Conservation (phyloP, 1,139 yeast species). For the Suhomyces wounanorum region DNA sequence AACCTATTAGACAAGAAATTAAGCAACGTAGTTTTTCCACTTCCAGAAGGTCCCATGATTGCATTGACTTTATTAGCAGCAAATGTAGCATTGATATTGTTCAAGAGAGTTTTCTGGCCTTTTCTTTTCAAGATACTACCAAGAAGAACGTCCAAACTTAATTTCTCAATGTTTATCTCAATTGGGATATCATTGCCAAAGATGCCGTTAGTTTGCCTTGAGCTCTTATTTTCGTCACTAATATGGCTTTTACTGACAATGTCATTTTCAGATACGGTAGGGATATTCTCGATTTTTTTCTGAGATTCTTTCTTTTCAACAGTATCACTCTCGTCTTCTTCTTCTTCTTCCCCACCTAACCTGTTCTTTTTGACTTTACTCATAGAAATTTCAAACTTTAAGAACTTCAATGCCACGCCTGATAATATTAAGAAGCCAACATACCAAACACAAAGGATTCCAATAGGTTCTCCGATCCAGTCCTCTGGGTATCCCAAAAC, state of each 20-base stretch:
- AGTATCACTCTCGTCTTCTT: slow-evolving; percentile 10
- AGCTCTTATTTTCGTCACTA: neutral
- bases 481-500: slow-evolving; percentile 61
- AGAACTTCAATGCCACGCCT: slow-evolving; percentile 43
- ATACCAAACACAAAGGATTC: slow-evolving; percentile 61
- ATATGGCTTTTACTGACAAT: neutral
- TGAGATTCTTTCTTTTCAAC: neutral
- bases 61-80: slow-evolving; percentile 23
- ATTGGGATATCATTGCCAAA: neutral
- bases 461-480: slow-evolving; percentile 71
- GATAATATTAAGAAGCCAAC: slow-evolving; percentile 56
- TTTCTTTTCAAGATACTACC: slow-evolving; percentile 3
- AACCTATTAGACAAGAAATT: slow-evolving; percentile 23
- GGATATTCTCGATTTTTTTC: neutral
- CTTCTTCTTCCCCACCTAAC: slow-evolving; percentile 33
- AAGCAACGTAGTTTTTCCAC: slow-evolving; percentile 29
- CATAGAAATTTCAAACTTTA: slow-evolving; percentile 56
- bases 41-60: slow-evolving; percentile 32
- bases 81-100: slow-evolving; percentile 21
- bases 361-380: slow-evolving; percentile 43
- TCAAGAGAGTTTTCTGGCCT: slow-evolving; percentile 15
- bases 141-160: slow-evolving; percentile 23
- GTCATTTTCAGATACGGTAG: neutral
- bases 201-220: neutral
- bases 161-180: slow-evolving; percentile 21